Conservation (phyloP, 805 yeast genomes). For the Candida taoyuanica region DNA sequence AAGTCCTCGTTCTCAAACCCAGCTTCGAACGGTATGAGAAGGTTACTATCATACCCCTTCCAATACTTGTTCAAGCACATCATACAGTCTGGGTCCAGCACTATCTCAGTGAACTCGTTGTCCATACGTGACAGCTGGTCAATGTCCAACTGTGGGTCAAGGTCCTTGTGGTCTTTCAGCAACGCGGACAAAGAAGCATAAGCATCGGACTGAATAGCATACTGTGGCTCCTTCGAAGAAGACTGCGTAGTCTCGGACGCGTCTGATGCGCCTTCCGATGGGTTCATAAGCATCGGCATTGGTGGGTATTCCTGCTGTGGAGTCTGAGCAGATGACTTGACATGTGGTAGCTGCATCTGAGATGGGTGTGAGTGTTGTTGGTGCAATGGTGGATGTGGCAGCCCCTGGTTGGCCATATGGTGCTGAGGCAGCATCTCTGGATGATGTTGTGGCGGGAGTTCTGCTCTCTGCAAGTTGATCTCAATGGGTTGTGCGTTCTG, state of each 20-base stretch:
- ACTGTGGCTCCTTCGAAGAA: slow-evolving; percentile 8
- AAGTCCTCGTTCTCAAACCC: slow-evolving; percentile 22
- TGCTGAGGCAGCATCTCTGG: background rate
- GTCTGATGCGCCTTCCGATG: slow-evolving; percentile 1
- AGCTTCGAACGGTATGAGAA: slow-evolving; percentile 9
- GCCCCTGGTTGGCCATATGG: no score
- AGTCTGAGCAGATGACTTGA: no score
- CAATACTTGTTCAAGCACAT: slow-evolving; percentile 20
- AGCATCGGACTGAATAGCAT: slow-evolving; percentile 16
- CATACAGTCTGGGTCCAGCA: slow-evolving; percentile 23
- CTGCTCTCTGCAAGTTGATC: slow-evolving; percentile 17
- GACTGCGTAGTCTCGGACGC: background rate
- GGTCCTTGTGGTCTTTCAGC: slow-evolving; percentile 19
- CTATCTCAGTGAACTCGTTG: slow-evolving; percentile 21
- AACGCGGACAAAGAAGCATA: slow-evolving; percentile 15
- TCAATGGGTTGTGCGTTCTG: slow-evolving; percentile 17
- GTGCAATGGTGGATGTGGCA: background rate
- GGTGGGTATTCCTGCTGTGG: background rate
- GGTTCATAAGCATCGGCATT: background rate
- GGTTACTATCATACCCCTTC: slow-evolving; percentile 10
- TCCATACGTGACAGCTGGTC: slow-evolving; percentile 19
- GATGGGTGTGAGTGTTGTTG: background rate
- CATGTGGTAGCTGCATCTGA: slow-evolving; percentile 4
- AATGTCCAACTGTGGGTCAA: slow-evolving; percentile 12
- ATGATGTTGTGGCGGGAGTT: slow-evolving; percentile 9